Percentiles rank a stretch among this genome's conserved stretches.
Evolutionary conservation across 495 filamentous ascomycete species (phyloP).

Genomic region (Xylaria curta): DNA sequence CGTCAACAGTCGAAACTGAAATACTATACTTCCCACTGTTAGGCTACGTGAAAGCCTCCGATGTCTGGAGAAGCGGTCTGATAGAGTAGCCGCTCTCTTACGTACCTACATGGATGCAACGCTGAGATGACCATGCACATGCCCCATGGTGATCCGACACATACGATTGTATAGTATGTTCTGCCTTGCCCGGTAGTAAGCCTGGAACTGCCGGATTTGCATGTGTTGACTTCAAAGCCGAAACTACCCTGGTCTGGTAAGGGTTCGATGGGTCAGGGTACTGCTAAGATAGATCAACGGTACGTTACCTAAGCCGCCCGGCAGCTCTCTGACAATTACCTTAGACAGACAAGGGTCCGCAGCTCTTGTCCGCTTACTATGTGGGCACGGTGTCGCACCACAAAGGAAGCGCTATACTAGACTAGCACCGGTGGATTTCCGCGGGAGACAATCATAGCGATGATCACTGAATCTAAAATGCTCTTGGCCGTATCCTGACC

Average conservation of each 20-base stretch:
- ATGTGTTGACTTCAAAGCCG: background rate
- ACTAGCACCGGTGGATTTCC: background rate
- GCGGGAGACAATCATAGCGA: background rate
- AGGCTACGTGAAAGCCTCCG: background rate
- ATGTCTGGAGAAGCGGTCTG: background rate
- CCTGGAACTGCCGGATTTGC: background rate
- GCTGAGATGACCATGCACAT: slow-evolving; percentile 6
- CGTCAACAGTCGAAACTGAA: slow-evolving; percentile 9
- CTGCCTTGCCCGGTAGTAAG: slow-evolving; percentile 15
- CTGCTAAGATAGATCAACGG: background rate
- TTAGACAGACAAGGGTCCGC: background rate
- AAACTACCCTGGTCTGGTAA: background rate
- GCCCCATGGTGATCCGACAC: slow-evolving; percentile 10
- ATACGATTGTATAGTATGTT: background rate
- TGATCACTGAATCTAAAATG: background rate
- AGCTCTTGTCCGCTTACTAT: slow-evolving; percentile 16
- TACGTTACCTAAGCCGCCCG: slow-evolving; percentile 5
- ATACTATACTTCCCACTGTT: background rate
- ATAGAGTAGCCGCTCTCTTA: background rate
- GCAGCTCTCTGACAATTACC: slow-evolving; percentile 11
- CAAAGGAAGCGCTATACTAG: background rate
- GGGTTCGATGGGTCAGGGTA: slow-evolving; percentile 12
- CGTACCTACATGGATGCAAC: background rate
- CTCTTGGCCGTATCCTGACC: background rate
- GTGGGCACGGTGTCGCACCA: slow-evolving; percentile 7